Percentiles rank a stretch among this genome's conserved stretches.
phyloP scores from a whole-genome alignment of 164 flowering plant species.

The Piper longum region DNA sequence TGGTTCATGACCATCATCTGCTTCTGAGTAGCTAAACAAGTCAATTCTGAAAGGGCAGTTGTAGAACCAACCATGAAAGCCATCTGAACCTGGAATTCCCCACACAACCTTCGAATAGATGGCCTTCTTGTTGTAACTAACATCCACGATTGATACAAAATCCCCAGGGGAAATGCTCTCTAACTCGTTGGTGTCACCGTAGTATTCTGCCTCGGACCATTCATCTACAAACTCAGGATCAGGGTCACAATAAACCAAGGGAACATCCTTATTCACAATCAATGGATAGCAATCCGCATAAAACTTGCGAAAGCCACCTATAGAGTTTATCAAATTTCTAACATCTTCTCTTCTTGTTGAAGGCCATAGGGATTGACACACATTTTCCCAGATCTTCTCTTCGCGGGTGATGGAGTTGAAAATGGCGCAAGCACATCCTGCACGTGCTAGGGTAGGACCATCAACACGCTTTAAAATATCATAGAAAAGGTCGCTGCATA shows the following conservation, averaged over 20 bases:
- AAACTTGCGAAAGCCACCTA: slow-evolving; percentile 83
- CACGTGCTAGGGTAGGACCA: slow-evolving; percentile 77
- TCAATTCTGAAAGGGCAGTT: slow-evolving; percentile 81
- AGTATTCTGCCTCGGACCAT: slow-evolving; percentile 65
- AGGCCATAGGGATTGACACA: slow-evolving; percentile 79
- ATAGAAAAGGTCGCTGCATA: slow-evolving; percentile 69
- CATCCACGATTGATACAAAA: slow-evolving; percentile 72
- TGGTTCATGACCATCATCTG: slow-evolving; percentile 30
- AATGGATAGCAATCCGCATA: slow-evolving; percentile 88
- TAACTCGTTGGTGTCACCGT: slow-evolving; percentile 51
- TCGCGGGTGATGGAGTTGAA: slow-evolving; percentile 71
- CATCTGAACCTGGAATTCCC: slow-evolving; percentile 79
- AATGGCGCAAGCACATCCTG: slow-evolving; percentile 80
- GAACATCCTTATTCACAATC: slow-evolving; percentile 69
- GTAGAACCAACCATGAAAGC: slow-evolving; percentile 67
- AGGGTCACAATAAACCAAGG: slow-evolving; percentile 34
- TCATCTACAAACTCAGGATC: slow-evolving; percentile 55
- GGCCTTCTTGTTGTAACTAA: slow-evolving; percentile 53
- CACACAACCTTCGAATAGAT: slow-evolving; percentile 78
- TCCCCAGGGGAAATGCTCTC: slow-evolving; percentile 58
- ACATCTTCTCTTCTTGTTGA: slow-evolving; percentile 80
- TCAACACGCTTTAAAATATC: slow-evolving; percentile 83
- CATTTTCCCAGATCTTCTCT: slow-evolving; percentile 82
- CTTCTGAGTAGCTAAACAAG: slow-evolving; percentile 37
- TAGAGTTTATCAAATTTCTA: slow-evolving; percentile 41